Conservation (phyloP, 1,139 yeast genomes). For the Fermentozyma sake region DNA sequence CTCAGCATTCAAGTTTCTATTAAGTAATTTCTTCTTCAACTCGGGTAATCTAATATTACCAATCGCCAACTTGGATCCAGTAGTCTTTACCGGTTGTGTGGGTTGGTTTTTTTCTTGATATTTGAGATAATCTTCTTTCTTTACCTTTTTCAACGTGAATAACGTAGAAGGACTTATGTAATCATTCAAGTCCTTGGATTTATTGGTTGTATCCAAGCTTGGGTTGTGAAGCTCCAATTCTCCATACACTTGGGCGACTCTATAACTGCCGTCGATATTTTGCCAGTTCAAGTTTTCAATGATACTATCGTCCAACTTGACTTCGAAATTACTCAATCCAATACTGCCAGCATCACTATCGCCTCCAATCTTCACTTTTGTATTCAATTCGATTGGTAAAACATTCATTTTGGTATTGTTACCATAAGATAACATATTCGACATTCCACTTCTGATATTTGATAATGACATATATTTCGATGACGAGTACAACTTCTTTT, state of each 20-base stretch:
- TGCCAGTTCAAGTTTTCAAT: constrained; percentile 77
- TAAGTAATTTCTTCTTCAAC: constrained; percentile 58
- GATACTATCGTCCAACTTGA: constrained; percentile 65
- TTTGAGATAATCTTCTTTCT: constrained; percentile 12
- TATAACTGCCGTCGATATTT: constrained; percentile 70
- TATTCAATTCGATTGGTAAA: constrained; percentile 33
- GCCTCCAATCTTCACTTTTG: constrained; percentile 50
- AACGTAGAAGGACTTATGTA: constrained; percentile 33
- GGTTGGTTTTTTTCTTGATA: constrained; percentile 8
- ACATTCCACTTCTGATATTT: constrained; percentile 29
- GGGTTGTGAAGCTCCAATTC: constrained; percentile 48
- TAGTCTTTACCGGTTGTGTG: constrained; percentile 9
- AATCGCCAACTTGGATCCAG: constrained; percentile 55
- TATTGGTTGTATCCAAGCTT: constrained; percentile 8
- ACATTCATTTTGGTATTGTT: constrained; percentile 25
- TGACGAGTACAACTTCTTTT: constrained; percentile 19
- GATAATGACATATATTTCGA: constrained; percentile 32
- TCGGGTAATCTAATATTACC: constrained; percentile 89
- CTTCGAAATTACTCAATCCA: constrained; percentile 61
- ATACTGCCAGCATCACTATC: constrained; percentile 26
- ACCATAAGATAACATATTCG: constrained; percentile 15
- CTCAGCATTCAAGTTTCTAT: constrained; percentile 68
- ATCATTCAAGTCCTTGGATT: constrained; percentile 21
- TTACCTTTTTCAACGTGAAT: constrained; percentile 31
- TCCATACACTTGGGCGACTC: constrained; percentile 81